Percentiles rank a stretch among this genome's conserved stretches.
Conservation (phyloP, 2,329 filamentous ascomycete species). For the Hirsutella rhossiliensis region DNA sequence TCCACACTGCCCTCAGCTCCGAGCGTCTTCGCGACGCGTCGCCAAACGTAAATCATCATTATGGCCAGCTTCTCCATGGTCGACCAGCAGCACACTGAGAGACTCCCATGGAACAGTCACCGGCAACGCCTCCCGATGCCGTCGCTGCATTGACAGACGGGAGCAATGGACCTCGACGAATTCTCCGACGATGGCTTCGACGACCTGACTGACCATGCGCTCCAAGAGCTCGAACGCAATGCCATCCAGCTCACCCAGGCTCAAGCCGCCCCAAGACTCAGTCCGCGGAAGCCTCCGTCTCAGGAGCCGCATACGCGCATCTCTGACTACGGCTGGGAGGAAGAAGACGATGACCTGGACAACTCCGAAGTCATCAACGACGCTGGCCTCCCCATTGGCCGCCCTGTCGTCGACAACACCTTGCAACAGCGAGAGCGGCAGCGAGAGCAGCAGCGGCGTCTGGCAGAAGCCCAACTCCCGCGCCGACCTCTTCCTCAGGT, state of each 20-base stretch:
- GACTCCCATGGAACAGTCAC: background rate
- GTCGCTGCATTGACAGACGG: slow-evolving; percentile 5
- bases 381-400: slow-evolving; percentile 25
- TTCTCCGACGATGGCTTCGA: slow-evolving; percentile 55
- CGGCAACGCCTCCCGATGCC: slow-evolving; percentile 3
- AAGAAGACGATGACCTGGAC: slow-evolving; percentile 47
- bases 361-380: slow-evolving; percentile 43
- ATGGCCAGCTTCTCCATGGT: background rate
- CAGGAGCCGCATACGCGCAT: slow-evolving; percentile 14
- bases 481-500: slow-evolving; percentile 17
- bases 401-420: slow-evolving; percentile 22
- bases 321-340: slow-evolving; percentile 31
- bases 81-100: background rate
- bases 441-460: slow-evolving; percentile 10
- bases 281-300: slow-evolving; percentile 9
- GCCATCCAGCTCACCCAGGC: slow-evolving; percentile 50
- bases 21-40: background rate
- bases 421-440: slow-evolving; percentile 13
- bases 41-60: background rate
- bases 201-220: slow-evolving; percentile 40
- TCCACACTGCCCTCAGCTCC: no score
- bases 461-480: slow-evolving; percentile 9
- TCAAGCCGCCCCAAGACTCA: slow-evolving; percentile 15
- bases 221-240: slow-evolving; percentile 52
- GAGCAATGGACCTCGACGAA: slow-evolving; percentile 35